Evolutionary conservation across 176 grass and related monocot genomes (phyloP).

Genomic region (Hsuehochloa calcarea): DNA sequence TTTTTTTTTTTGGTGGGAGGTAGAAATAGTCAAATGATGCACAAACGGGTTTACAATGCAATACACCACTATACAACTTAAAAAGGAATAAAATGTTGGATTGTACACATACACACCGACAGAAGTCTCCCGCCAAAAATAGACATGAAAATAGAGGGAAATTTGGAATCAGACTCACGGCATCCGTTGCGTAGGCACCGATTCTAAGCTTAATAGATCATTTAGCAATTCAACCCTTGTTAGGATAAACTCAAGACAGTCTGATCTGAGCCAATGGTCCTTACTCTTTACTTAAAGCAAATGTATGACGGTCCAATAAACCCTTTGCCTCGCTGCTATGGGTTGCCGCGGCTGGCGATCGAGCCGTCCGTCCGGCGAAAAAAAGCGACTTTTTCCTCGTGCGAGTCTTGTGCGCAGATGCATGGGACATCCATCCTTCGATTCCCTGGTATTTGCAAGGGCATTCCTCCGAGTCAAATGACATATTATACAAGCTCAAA

Average conservation of each 20-base stretch:
- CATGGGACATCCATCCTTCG: background rate
- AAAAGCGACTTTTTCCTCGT: background rate
- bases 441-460: background rate
- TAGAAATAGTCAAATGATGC: too few species aligned
- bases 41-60: too few species aligned
- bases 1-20: too few species aligned
- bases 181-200: too few species aligned
- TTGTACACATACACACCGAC: too few species aligned
- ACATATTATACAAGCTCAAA: too few species aligned
- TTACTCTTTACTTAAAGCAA: slow-evolving; percentile 45
- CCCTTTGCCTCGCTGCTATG: background rate
- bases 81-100: too few species aligned
- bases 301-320: background rate
- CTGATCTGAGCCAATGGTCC: slow-evolving; percentile 28
- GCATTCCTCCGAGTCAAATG: background rate
- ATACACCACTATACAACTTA: too few species aligned
- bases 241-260: slow-evolving; percentile 10
- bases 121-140: too few species aligned
- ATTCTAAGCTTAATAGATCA: background rate
- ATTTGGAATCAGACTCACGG: too few species aligned
- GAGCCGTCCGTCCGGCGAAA: background rate
- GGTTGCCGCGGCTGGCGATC: slow-evolving; percentile 13
- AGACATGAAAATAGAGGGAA: too few species aligned
- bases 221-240: background rate
- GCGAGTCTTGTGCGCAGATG: background rate